Evolutionary conservation across 768 basidiomycete genomes (phyloP).

Genomic region (Butyriboletus loyo): DNA sequence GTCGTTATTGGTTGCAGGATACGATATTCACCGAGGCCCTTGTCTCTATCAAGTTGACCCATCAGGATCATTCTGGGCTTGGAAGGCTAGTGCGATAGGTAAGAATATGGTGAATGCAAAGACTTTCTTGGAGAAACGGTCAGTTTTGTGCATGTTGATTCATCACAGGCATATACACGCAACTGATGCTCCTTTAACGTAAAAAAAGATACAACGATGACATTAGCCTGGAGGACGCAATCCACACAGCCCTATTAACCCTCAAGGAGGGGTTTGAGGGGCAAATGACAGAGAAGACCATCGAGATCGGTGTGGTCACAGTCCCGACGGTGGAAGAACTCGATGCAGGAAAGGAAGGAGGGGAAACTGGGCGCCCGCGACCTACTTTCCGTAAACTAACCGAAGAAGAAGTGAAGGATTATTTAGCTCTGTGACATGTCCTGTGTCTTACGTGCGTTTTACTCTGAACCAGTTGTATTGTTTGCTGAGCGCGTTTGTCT

Average conservation of each 20-base stretch:
- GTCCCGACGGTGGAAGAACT: conserved; percentile 67
- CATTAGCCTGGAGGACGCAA: conserved; percentile 97
- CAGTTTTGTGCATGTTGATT: conserved; percentile 33
- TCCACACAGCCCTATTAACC: conserved; percentile 96
- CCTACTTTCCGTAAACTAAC: conserved; percentile 93
- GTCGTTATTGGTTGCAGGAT: conserved; percentile 94
- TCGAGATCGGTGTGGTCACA: conserved; percentile 96
- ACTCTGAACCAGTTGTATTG: conserved; percentile 13
- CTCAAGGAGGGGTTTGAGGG: conserved; percentile 99
- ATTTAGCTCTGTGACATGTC: conserved; percentile 71
- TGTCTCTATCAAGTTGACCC: conserved; percentile 99
- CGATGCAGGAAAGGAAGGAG: conserved; percentile 64
- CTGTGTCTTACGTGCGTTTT: conserved; percentile 31
- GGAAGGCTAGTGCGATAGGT: conserved; percentile 99
- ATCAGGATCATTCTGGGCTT: conserved; percentile 98
- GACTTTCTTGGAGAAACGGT: conserved; percentile 99
- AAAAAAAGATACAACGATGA: conserved; percentile 97
- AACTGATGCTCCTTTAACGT: conserved; percentile 18
- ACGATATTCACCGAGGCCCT: conserved; percentile 92
- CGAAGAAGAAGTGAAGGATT: conserved; percentile 97
- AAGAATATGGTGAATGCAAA: conserved; percentile 99
- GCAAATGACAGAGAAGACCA: conserved; percentile 99
- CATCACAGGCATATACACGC: conserved; percentile 16
- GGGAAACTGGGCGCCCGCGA: conserved; percentile 64
- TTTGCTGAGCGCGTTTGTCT: conserved; percentile 15